Evolutionary conservation across 441 rosid genomes (phyloP).

Genomic region (Populus trichocarpa): DNA sequence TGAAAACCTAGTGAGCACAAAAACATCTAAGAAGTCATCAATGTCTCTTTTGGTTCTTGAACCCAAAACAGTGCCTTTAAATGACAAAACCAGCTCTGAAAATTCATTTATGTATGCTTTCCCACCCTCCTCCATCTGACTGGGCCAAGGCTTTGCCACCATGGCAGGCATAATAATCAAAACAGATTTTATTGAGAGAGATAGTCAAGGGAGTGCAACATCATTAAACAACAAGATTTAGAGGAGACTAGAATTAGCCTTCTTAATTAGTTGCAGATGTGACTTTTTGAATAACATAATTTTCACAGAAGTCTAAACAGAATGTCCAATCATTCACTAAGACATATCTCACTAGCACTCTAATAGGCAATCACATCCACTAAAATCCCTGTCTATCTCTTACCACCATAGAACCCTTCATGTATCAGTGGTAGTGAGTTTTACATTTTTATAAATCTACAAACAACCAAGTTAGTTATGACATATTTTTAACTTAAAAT

Average conservation of each 20-base stretch:
- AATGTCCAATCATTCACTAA: neutral
- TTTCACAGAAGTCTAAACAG: neutral
- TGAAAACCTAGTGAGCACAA: constrained; percentile 11
- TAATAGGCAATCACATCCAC: neutral
- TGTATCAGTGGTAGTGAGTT: neutral
- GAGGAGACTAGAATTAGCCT: neutral
- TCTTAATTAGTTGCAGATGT: neutral
- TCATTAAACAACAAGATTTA: neutral
- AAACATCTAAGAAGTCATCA: constrained; percentile 3
- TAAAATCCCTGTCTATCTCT: neutral
- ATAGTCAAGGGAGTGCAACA: neutral
- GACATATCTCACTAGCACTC: neutral
- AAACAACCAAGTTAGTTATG: neutral
- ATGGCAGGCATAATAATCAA: neutral
- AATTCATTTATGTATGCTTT: neutral
- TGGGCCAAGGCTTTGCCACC: neutral
- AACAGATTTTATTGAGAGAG: neutral
- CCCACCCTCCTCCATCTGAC: neutral
- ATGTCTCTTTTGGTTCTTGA: neutral
- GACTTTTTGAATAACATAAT: neutral
- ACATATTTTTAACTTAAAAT: neutral
- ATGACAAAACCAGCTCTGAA: neutral
- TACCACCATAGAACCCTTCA: neutral
- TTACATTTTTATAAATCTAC: neutral
- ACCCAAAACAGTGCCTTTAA: neutral